A percentile compares a stretch with the other conserved stretches of the same genome.
phyloP scores from a whole-genome alignment of 1,284 basidiomycete species.

The Tilletia indica region DNA sequence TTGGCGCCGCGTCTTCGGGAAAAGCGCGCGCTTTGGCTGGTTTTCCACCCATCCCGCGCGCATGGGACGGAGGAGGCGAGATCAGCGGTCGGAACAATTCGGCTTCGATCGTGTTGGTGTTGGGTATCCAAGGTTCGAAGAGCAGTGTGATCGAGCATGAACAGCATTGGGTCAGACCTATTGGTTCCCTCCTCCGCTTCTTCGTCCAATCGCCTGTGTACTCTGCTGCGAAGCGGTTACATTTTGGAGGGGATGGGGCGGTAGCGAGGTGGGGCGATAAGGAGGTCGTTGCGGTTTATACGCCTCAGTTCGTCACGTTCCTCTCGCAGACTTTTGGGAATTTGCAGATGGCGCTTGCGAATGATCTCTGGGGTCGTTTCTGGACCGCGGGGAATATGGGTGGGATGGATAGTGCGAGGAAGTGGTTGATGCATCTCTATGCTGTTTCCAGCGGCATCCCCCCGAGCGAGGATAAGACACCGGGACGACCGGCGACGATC shows the following conservation, averaged over 20 bases:
- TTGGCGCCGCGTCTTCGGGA: neutral
- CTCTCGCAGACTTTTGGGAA: constrained; percentile 23
- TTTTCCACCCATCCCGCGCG: constrained; percentile 33
- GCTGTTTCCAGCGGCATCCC: neutral
- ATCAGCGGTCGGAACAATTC: constrained; percentile 33
- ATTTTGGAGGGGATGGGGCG: constrained; percentile 19
- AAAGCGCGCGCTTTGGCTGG: constrained; percentile 21
- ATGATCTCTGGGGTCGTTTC: constrained; percentile 32
- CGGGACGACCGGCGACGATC: constrained; percentile 10
- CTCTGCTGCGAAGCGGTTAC: neutral
- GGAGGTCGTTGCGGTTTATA: constrained; percentile 26
- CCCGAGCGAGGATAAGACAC: neutral
- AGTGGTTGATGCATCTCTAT: constrained; percentile 17
- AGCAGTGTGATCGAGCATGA: constrained; percentile 36
- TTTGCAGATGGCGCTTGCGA: constrained; percentile 29
- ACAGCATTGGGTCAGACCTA: constrained; percentile 42
- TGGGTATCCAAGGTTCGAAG: constrained; percentile 19
- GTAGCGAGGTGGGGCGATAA: constrained; percentile 16
- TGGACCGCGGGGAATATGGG: constrained; percentile 31
- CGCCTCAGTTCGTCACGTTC: constrained; percentile 38
- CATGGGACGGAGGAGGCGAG: constrained; percentile 34
- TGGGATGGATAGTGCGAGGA: neutral
- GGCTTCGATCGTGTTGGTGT: constrained; percentile 26
- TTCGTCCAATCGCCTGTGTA: constrained; percentile 17
- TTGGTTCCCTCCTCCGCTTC: constrained; percentile 27